Evolutionary conservation across 352 stramenopile species (phyloP), one percentile per base, ranked within the genome.

Genomic region (Globisporangium acanthophoron): DNA sequence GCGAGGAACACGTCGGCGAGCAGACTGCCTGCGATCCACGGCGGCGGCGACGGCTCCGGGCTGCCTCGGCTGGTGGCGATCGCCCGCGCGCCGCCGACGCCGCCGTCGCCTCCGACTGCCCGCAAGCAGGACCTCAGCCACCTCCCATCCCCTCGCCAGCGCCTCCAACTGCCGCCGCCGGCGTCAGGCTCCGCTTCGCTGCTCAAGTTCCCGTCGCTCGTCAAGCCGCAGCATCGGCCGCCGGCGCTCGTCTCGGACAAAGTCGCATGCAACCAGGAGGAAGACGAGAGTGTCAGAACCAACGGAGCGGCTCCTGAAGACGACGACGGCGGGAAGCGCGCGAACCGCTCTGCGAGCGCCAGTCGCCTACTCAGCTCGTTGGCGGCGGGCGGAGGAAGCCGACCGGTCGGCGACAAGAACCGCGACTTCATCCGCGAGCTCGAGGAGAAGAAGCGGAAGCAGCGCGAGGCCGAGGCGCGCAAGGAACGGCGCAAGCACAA

Each of bases 391-490:
- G 21, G 40, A 24, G 50, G 1, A 21, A 56, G 5, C 6, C 45
- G 2, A 55, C 16, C 58, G 0, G 61, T 58, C 0, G 53, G 60
- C 9, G 74, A 82, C 59, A 89, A 89, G 66, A 78, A 86, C 49
- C 76, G 73, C 21, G 73, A 84, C 21, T 88, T 78, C 41, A 88
- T 90, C 52, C 82, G 80, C 24, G 78, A 79, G 15, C 59, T 92
- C 6, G 82, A 89, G 65, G 78, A 88, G 35, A 85, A 88, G 52
- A 90, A 88, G 64, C 60, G 70, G 3, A 75, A 77, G n/a, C 73
- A 88, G 57, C 83, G 80, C 21, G 74, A 88, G 43, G 68, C 79
- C 0, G 68, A 76, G 35, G 69, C 52, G 15, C 66, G 67, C 44
- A 57, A 80, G 16, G 71, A 86, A 46, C 59, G 66, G 47, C 68